Percentiles rank a stretch among this genome's conserved stretches.
These are phyloP conservation scores for Boletus reticulatus DNA, from an alignment of 768 basidiomycete species.

Conservation along the genomic window DNA sequence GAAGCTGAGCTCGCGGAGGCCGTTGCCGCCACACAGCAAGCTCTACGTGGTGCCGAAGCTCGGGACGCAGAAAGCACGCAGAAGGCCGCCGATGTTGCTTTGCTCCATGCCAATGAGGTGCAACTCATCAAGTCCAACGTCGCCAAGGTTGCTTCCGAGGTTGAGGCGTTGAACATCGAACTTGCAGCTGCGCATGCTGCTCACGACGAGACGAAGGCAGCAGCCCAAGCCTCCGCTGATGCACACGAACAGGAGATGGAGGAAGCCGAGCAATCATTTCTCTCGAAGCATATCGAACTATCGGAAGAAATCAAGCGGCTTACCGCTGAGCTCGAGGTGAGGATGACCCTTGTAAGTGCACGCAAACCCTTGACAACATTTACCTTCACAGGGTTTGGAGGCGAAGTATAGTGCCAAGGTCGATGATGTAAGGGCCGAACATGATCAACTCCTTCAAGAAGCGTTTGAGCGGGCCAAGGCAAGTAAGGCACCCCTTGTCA, in stretches of 20 bases:
- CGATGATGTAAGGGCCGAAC: slow-evolving; percentile 62
- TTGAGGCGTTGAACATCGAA: slow-evolving; percentile 46
- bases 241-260: slow-evolving; percentile 47
- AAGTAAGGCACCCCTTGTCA: slow-evolving; percentile 8
- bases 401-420: slow-evolving; percentile 65
- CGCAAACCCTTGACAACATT: background rate
- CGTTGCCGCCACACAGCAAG: slow-evolving; percentile 44
- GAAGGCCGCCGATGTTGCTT: slow-evolving; percentile 39
- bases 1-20: slow-evolving; percentile 55
- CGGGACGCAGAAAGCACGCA: slow-evolving; percentile 46
- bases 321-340: slow-evolving; percentile 63
- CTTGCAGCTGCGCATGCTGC: slow-evolving; percentile 43
- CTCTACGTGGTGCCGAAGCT: slow-evolving; percentile 43
- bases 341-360: slow-evolving; percentile 8
- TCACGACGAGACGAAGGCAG: slow-evolving; percentile 48
- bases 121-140: slow-evolving; percentile 44
- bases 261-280: slow-evolving; percentile 50
- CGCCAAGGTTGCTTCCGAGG: slow-evolving; percentile 39
- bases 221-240: slow-evolving; percentile 44
- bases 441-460: slow-evolving; percentile 57
- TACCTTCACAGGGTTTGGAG: slow-evolving; percentile 57
- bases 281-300: slow-evolving; percentile 50
- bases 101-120: slow-evolving; percentile 47
- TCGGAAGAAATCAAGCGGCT: slow-evolving; percentile 55
- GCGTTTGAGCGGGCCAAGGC: slow-evolving; percentile 82